Percentiles rank a stretch among this genome's conserved stretches.
Conservation (phyloP, 805 yeast species). For the Torulaspora microellipsoides region DNA sequence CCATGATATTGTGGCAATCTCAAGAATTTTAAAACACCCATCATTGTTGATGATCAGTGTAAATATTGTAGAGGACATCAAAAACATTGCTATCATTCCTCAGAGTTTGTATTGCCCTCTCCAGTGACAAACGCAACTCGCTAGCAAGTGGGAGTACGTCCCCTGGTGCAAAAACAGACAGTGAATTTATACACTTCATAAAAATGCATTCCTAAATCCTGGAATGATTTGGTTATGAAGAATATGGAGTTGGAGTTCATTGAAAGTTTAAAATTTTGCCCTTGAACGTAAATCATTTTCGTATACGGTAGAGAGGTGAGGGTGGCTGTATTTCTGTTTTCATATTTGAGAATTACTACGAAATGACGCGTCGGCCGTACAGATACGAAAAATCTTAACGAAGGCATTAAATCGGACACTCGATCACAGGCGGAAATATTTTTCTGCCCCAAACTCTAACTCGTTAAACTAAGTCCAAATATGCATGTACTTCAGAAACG, state of each 20-base stretch:
- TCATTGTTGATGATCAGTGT: no score
- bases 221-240: no score
- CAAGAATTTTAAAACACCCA: no score
- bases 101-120: no score
- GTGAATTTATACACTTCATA: no score
- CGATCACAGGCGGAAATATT: not conserved
- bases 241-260: not conserved
- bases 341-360: not conserved
- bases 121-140: no score
- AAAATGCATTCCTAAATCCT: no score
- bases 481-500: not conserved
- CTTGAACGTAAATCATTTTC: not conserved
- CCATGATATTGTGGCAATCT: no score
- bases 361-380: not conserved
- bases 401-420: not conserved
- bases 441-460: not conserved
- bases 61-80: no score
- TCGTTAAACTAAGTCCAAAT: not conserved
- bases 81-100: no score
- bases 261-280: not conserved
- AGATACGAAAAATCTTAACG: not conserved
- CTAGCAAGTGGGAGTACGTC: no score
- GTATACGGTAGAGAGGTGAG: not conserved
- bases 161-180: no score
- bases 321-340: not conserved